A percentile compares a stretch with the other conserved stretches of the same genome.
phyloP scores from a whole-genome alignment of 345 rosid species.

The Pistacia vera region DNA sequence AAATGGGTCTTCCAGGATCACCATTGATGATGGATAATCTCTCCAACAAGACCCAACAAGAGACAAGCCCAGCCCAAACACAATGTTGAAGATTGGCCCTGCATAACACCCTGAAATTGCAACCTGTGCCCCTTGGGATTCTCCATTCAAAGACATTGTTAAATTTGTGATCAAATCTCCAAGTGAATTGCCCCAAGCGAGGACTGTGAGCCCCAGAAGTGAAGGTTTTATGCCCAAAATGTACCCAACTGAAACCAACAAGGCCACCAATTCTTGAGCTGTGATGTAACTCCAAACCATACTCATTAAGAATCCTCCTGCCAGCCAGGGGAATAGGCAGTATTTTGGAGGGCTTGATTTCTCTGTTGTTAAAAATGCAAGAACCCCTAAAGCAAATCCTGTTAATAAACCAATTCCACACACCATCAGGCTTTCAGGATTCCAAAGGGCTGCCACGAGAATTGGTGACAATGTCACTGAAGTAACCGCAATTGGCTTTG shows the following conservation, averaged over 20 bases:
- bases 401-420: conserved; percentile 46
- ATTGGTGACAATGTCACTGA: conserved; percentile 74
- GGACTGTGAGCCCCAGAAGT: conserved; percentile 75
- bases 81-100: conserved; percentile 79
- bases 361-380: conserved; percentile 53
- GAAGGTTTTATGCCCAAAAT: conserved; percentile 66
- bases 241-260: conserved; percentile 70
- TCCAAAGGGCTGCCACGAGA: conserved; percentile 58
- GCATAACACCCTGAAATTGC: conserved; percentile 91
- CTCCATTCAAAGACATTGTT: conserved; percentile 70
- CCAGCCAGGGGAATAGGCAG: conserved; percentile 70
- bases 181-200: conserved; percentile 94
- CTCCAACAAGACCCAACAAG: conserved; percentile 59
- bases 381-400: conserved; percentile 56
- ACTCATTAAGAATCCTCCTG: conserved; percentile 90
- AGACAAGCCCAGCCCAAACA: conserved; percentile 78
- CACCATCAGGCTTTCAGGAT: conserved; percentile 36
- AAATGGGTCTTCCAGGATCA: conserved; percentile 50
- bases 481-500: conserved; percentile 61
- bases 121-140: conserved; percentile 68
- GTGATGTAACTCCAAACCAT: conserved; percentile 79
- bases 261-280: conserved; percentile 82
- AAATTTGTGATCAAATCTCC: conserved; percentile 80
- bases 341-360: conserved; percentile 61
- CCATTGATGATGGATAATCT: conserved; percentile 50